Evolutionary conservation across 306 rosid species (phyloP).

Genomic region (Casuarina cunninghamiana): DNA sequence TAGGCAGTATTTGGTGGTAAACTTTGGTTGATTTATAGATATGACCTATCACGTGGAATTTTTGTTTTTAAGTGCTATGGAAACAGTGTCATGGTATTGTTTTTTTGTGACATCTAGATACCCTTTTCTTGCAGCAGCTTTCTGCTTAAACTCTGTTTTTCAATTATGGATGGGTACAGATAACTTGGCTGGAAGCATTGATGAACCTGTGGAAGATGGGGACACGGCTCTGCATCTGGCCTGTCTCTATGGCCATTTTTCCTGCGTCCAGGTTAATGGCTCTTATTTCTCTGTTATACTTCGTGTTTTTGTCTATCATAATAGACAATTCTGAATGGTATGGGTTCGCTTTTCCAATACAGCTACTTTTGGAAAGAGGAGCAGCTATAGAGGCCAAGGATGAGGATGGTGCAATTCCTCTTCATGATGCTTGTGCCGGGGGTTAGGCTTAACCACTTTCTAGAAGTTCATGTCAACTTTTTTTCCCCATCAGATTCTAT

Average conservation of each 20-base stretch:
- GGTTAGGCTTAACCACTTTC: constrained; percentile 40
- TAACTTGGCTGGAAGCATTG: constrained; percentile 71
- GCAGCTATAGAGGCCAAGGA: constrained; percentile 72
- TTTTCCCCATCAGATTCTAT: not conserved
- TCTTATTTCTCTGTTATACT: not conserved
- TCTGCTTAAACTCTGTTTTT: constrained; percentile 19
- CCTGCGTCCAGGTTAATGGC: constrained; percentile 64
- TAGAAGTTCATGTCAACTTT: not conserved
- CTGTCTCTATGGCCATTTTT: constrained; percentile 79
- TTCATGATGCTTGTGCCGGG: constrained; percentile 97
- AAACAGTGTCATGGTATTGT: not conserved
- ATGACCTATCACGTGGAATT: not conserved
- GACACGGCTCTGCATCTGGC: constrained; percentile 85
- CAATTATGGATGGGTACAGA: constrained; percentile 41
- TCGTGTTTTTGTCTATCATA: not conserved
- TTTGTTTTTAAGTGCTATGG: not conserved
- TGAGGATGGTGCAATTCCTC: constrained; percentile 88
- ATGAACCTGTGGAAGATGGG: constrained; percentile 94
- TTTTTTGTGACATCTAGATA: not conserved
- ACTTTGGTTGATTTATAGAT: not conserved
- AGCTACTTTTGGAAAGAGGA: constrained; percentile 87
- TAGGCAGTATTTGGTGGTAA: not conserved
- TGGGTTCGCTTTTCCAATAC: constrained; percentile 28
- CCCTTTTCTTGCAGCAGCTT: constrained; percentile 5
- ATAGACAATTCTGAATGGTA: not conserved